Evolutionary conservation across 139 green algal species (phyloP).

Genomic region (Volvox africanus): DNA sequence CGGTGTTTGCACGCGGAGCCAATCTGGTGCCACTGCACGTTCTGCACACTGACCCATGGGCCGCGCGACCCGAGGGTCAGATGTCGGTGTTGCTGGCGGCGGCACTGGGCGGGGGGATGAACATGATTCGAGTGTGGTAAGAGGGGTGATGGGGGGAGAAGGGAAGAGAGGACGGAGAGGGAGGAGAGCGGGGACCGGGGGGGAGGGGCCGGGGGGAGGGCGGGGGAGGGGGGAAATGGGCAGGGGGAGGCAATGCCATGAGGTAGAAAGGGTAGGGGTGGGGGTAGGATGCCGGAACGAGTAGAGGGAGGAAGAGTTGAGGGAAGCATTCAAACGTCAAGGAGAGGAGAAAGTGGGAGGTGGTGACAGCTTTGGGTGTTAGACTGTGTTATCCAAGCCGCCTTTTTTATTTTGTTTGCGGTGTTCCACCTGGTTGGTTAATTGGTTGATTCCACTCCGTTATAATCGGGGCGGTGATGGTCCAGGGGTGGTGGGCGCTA

Average conservation of each 20-base stretch:
- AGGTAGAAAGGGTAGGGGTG: background rate
- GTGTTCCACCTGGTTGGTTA: no score
- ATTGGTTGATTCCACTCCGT: no score
- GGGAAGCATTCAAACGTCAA: no score
- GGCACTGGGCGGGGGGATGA: conserved; percentile 75
- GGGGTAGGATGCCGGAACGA: background rate
- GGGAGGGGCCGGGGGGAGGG: no score
- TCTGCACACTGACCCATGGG: conserved; percentile 51
- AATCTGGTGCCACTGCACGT: conserved; percentile 82
- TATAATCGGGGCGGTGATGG: no score
- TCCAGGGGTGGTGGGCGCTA: conserved; percentile 68
- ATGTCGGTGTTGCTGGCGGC: conserved; percentile 59
- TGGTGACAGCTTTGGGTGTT: no score
- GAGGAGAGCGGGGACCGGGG: background rate
- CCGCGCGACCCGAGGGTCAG: background rate
- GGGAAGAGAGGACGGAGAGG: background rate
- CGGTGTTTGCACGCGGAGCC: conserved; percentile 74
- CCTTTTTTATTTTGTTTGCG: no score
- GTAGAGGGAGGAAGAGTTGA: background rate
- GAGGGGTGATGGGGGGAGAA: background rate
- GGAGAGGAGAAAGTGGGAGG: no score
- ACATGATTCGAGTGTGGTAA: conserved; percentile 86
- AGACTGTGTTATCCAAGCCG: no score
- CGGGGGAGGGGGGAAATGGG: no score
- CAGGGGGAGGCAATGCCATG: background rate